phyloP scores from a whole-genome alignment of 352 stramenopile genomes.

The Phytophthora multivora region DNA sequence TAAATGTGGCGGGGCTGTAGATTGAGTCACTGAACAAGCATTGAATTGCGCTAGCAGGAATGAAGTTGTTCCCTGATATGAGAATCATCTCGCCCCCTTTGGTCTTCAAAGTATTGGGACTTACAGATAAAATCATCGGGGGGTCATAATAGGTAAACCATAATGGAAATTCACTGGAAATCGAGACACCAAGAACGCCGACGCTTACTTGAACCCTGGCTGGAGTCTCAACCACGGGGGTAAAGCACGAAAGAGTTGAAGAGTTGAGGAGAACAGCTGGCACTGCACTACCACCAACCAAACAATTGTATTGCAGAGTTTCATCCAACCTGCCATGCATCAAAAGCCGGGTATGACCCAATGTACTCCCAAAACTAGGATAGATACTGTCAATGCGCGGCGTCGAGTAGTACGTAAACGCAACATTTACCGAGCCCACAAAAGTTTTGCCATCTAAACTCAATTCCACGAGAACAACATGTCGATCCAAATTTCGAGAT shows the following conservation, averaged over 20 bases:
- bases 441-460: slow-evolving; percentile 38
- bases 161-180: slow-evolving; percentile 10
- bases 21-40: slow-evolving; percentile 46
- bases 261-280: slow-evolving; percentile 22
- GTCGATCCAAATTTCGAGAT: not conserved
- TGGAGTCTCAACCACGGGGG: slow-evolving; percentile 7
- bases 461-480: slow-evolving; percentile 23
- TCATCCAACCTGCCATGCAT: slow-evolving; percentile 28
- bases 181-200: not conserved
- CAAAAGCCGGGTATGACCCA: slow-evolving; percentile 30
- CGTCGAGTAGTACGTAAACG: slow-evolving; percentile 31
- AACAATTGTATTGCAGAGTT: slow-evolving; percentile 34
- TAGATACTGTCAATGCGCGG: slow-evolving; percentile 23
- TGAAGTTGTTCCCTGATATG: slow-evolving; percentile 42
- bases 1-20: slow-evolving; percentile 7
- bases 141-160: slow-evolving; percentile 36
- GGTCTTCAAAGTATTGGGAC: slow-evolving; percentile 20
- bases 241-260: slow-evolving; percentile 23
- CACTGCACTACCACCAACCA: slow-evolving; percentile 16
- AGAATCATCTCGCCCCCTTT: slow-evolving; percentile 36
- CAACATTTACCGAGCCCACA: slow-evolving; percentile 1
- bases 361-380: slow-evolving; percentile 25
- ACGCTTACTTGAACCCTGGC: slow-evolving; percentile 2
- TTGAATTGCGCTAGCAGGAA: slow-evolving; percentile 14
- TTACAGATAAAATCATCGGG: slow-evolving; percentile 31